Conservation (phyloP, 441 rosid species). For the Populus hybrid region DNA sequence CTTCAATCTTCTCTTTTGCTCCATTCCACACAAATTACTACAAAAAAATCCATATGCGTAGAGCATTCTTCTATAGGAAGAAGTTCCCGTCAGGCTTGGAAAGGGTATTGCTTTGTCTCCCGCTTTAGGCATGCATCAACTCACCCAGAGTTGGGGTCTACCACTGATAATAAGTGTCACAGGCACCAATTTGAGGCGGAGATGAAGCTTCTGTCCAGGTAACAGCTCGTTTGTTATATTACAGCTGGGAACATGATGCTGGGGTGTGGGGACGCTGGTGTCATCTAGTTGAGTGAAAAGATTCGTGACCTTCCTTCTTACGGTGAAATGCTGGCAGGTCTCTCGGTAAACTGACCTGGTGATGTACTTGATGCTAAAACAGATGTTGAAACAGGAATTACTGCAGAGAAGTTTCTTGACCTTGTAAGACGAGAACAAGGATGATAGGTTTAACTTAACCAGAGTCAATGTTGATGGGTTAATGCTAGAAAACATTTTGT, state of each 20-base stretch:
- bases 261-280: slow-evolving; percentile 39
- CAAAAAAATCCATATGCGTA: slow-evolving; percentile 21
- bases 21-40: slow-evolving; percentile 19
- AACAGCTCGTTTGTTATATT: slow-evolving; percentile 18
- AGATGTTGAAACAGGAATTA: slow-evolving; percentile 3
- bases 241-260: slow-evolving; percentile 24
- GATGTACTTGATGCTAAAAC: neutral
- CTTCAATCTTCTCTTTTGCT: slow-evolving; percentile 18
- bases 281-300: slow-evolving; percentile 27
- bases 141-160: slow-evolving; percentile 31
- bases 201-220: neutral
- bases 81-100: slow-evolving; percentile 21
- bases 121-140: slow-evolving; percentile 17
- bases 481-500: neutral
- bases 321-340: slow-evolving; percentile 17
- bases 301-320: slow-evolving; percentile 13
- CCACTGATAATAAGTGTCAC: slow-evolving; percentile 26
- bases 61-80: slow-evolving; percentile 22
- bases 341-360: slow-evolving; percentile 4
- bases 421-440: slow-evolving; percentile 27
- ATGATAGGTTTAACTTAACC: slow-evolving; percentile 6
- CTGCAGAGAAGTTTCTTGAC: slow-evolving; percentile 1
- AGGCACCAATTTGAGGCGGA: slow-evolving; percentile 20
- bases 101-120: slow-evolving; percentile 16
- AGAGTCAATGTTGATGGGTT: neutral